These are phyloP conservation scores for Tetradesmus obliquus DNA, from an alignment of 139 green algal genomes.

Conservation along the genomic window DNA sequence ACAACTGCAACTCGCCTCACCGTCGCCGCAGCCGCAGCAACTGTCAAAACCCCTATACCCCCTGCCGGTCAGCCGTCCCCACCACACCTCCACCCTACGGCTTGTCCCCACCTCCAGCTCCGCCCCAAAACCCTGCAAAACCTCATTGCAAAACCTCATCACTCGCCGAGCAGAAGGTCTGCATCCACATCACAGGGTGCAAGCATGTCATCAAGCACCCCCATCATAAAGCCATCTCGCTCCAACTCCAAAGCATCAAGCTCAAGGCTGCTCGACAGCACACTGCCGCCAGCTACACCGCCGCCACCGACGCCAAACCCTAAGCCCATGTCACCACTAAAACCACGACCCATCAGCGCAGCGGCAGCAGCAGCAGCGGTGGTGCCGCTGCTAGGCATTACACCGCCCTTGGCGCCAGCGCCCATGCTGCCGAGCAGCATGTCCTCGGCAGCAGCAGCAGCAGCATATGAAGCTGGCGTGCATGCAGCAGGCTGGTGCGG, in stretches of 20 bases:
- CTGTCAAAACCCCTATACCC: too few species aligned
- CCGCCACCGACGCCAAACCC: too few species aligned
- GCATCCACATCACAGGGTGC: neutral
- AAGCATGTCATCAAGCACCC: constrained; percentile 6
- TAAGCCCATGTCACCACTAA: neutral
- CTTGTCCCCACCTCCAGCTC: too few species aligned
- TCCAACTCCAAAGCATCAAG: neutral
- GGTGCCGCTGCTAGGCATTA: neutral
- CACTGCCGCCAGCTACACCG: neutral
- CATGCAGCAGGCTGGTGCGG: neutral
- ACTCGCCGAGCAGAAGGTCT: neutral
- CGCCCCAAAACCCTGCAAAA: neutral
- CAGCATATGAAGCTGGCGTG: neutral
- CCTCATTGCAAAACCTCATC: neutral
- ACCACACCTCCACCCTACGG: too few species aligned
- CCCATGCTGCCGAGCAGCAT: neutral
- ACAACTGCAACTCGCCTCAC: too few species aligned
- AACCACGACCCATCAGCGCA: neutral
- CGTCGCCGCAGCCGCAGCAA: too few species aligned
- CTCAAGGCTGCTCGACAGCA: neutral
- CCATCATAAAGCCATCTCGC: neutral
- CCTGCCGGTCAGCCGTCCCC: too few species aligned
- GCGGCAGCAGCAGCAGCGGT: neutral
- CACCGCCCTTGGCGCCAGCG: too few species aligned
- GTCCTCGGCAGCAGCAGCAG: neutral